Base-by-base conservation (phyloP, 2,329 filamentous ascomycete genomes). In the Colletotrichum sublineola region DNA sequence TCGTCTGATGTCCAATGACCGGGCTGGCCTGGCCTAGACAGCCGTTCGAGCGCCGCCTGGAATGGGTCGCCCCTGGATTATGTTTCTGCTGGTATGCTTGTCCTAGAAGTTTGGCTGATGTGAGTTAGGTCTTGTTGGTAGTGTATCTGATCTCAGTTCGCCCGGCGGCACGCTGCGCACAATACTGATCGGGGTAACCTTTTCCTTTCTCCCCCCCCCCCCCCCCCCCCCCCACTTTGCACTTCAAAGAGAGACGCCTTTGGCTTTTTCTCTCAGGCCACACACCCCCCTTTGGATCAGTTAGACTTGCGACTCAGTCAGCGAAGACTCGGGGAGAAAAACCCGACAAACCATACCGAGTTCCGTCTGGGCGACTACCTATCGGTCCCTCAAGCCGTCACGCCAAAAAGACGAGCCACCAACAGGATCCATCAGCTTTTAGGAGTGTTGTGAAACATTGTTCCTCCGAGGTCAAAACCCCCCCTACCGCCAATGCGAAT, bases 51-150 rank as follows among this genome's bases (percentile, higher is more conserved):
- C 61, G 48, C 15, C 46, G 33, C 33, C n/a, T 48, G 60, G 58
- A 64, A 64, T 68, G 66, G 33, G 36, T 31, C 42, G 42, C 68
- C 50, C 63, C 42, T 68, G 63, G 53, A 31, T 24, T 53, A 36
- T 29, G 24, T 14, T 31, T 63, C 46, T 52, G n/a, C 0, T 6
- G 60, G 60, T 40, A 24, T 29, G 44, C 33, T 14, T 50, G 55
- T 67, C 56, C 63, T n/a, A 62, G 56, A 52, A 29, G 7, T 18
- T 24, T 29, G 46, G 20, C 44, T 52, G 33, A 50, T 12, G 44
- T 63, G 60, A 63, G 36, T 64, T 29, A 29, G 33, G 24, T 40
- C 42, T 38, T 56, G 46, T 52, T 56, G 68, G 63, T 50, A 33
- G 68, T 67, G 63, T 67, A 48, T 31, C 48, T 31, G n/a, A 38